phyloP scores from a whole-genome alignment of 2,329 filamentous ascomycete genomes.

The Colletotrichum gigasporum region DNA sequence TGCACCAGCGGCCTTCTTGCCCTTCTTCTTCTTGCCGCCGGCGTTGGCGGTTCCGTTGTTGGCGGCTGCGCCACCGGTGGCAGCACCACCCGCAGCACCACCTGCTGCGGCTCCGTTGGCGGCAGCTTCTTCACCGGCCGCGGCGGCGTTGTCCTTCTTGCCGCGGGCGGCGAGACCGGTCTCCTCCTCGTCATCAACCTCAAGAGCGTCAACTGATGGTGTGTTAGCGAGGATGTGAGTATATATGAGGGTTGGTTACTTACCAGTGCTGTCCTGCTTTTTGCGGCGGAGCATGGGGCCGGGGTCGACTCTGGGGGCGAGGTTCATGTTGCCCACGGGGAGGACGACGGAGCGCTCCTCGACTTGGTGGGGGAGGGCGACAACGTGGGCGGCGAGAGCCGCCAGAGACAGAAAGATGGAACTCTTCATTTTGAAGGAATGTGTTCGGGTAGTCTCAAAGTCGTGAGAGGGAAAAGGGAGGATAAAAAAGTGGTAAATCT shows the following conservation, averaged over 20 bases:
- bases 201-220: not conserved
- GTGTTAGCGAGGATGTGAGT: not conserved
- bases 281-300: conserved; percentile 19
- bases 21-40: not conserved
- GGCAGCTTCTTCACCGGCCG: not conserved
- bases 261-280: not conserved
- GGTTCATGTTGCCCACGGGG: conserved; percentile 4
- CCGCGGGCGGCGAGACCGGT: too few relatives aligned
- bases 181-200: not conserved
- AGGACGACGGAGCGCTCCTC: conserved; percentile 20
- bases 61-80: not conserved
- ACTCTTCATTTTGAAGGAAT: conserved; percentile 31
- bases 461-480: not conserved
- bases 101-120: not conserved
- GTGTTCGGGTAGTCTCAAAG: not conserved
- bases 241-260: too few relatives aligned
- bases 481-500: not conserved
- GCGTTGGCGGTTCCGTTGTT: conserved; percentile 17
- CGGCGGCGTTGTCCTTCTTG: not conserved
- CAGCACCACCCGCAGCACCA: not conserved
- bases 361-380: conserved; percentile 17
- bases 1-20: not conserved
- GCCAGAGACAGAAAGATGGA: conserved; percentile 28
- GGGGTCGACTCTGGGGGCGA: conserved; percentile 1
- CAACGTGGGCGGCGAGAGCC: conserved; percentile 31